Evolutionary conservation across 106 monocot species (phyloP).

Genomic region (Dendrobium catenatum): DNA sequence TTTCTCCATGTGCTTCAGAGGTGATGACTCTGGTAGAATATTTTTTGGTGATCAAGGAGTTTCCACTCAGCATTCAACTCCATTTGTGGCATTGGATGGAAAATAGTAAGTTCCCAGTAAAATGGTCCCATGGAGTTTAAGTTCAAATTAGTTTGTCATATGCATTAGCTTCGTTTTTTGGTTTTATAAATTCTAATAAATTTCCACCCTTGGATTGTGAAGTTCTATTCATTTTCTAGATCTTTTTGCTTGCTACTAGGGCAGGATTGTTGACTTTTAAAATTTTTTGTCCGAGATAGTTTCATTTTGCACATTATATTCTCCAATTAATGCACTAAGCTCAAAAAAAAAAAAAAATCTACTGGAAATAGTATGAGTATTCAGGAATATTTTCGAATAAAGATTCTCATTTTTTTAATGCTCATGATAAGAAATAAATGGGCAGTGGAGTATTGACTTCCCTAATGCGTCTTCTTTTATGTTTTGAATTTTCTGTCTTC

Average conservation of each 20-base stretch:
- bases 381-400: background rate
- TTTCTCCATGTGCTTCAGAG: slow-evolving; percentile 81
- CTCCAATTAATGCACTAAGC: background rate
- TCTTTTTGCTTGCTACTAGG: background rate
- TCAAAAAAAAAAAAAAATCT: background rate
- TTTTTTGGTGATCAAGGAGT: slow-evolving; percentile 77
- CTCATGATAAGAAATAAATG: background rate
- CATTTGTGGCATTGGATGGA: slow-evolving; percentile 67
- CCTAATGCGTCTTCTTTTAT: background rate
- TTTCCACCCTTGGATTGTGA: background rate
- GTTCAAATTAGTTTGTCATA: background rate
- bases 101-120: slow-evolving; percentile 53
- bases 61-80: slow-evolving; percentile 59
- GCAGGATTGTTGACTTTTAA: background rate
- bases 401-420: background rate
- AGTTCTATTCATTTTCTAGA: background rate
- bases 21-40: slow-evolving; percentile 80
- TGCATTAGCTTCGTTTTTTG: background rate
- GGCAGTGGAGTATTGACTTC: background rate
- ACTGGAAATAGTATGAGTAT: background rate
- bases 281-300: background rate
- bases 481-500: background rate
- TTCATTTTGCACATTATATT: background rate
- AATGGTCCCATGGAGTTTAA: background rate
- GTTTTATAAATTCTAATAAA: background rate